Base-by-base conservation (phyloP, 2,329 filamentous ascomycete genomes). In the Botrytis hyacinthi region DNA sequence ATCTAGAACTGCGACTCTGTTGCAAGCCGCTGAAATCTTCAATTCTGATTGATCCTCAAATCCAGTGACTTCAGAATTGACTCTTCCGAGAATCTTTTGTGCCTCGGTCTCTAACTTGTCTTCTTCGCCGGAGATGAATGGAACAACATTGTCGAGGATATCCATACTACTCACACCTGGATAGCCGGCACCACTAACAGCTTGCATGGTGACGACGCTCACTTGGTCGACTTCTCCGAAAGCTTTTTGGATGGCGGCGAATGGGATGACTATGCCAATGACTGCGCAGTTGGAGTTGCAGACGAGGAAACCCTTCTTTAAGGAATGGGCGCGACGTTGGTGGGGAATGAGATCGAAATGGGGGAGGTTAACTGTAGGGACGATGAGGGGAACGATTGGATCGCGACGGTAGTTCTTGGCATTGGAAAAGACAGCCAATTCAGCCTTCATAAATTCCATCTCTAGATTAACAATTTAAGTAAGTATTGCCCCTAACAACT, bases 231-330 rank as follows among this genome's bases (percentile, higher is more conserved):
- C 92, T 79, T 91, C 90, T 62, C 95, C 96, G 80, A 98, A 97
- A 79, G 89, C 90, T 70, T 91, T 89, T 82, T 97, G 93, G 51
- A 98, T 89, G 26, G 95, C 95, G 18, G 94, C 94, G 81, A 98
- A 95, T 37, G 96, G 96, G 76, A 97, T 97, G 75, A 98, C 95
- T 74, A 98, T 90, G 66, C 95, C 95, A 79, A 98, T 97, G 80
- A 98, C 95, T 73, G 95, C 95, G 84, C 96, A 99, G 85, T 98
- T 98, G 77, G 94, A 97, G 86, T 98, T 98, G 88, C 95, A 98
- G 75, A 98, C 94, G 54, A 98, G 85, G 85, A 98, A 97, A 37
- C 96, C 96, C 84, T 93, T 94, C 76, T 92, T 86, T 62, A 97
- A 86, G 42, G 86, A 85, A 82, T 92, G 89, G 61, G 92, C 87